Percentiles rank a stretch among this genome's conserved stretches.
phyloP scores from a whole-genome alignment of 176 grass and related monocot species.

The Metroxylon sagu region DNA sequence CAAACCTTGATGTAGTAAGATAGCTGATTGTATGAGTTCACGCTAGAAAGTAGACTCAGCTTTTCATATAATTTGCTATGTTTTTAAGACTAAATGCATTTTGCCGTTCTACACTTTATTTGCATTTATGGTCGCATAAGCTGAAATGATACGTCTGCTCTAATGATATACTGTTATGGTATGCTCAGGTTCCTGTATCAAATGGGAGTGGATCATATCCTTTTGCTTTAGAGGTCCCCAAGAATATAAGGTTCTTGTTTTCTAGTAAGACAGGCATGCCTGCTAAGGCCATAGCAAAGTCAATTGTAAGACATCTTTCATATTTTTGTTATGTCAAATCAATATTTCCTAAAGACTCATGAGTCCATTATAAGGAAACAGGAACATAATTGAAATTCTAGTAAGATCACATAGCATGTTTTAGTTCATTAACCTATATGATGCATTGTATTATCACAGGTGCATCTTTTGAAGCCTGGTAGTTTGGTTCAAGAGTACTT shows the following conservation, averaged over 20 bases:
- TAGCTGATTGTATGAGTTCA: too few species aligned
- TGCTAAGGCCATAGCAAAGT: slow-evolving; percentile 88
- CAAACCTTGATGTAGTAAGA: too few species aligned
- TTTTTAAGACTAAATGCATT: too few species aligned
- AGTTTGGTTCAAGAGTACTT: slow-evolving; percentile 62
- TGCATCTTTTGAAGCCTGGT: slow-evolving; percentile 76
- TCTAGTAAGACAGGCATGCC: slow-evolving; percentile 60
- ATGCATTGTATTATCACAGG: slow-evolving; percentile 37
- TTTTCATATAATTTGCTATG: too few species aligned
- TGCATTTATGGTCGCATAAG: neutral
- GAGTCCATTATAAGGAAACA: too few species aligned
- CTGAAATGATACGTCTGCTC: slow-evolving; percentile 2
- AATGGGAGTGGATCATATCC: slow-evolving; percentile 69
- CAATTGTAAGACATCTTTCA: slow-evolving; percentile 58
- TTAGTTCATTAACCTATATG: neutral
- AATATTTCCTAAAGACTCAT: neutral
- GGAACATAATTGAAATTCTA: too few species aligned
- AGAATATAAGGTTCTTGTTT: slow-evolving; percentile 82
- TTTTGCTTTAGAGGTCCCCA: slow-evolving; percentile 66
- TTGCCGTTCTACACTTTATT: too few species aligned
- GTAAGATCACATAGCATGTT: too few species aligned
- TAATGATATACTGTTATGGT: slow-evolving; percentile 11
- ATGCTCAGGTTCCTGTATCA: slow-evolving; percentile 78
- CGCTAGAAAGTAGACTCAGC: too few species aligned
- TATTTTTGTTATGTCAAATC: neutral